Percentiles rank a stretch among this genome's conserved stretches.
Evolutionary conservation across 192 early-diverging fungal genomes (phyloP).

Genomic region (Podila clonocystis): DNA sequence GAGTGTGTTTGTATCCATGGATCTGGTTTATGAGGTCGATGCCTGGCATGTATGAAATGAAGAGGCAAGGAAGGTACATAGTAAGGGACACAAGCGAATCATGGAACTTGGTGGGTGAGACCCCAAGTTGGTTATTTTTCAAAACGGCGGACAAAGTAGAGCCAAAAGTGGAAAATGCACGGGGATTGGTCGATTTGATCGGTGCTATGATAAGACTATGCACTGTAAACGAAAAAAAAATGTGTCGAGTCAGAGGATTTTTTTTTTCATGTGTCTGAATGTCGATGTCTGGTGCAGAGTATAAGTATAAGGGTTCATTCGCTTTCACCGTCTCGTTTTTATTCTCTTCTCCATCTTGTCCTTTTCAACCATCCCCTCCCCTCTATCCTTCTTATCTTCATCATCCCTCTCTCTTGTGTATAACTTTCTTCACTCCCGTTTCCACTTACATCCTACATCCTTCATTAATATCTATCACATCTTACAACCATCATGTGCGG

Average conservation of each 20-base stretch:
- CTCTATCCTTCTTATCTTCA: not conserved
- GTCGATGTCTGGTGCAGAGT: not conserved
- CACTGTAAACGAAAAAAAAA: not conserved
- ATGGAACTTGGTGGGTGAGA: not conserved
- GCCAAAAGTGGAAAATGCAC: not conserved
- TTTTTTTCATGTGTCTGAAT: not conserved
- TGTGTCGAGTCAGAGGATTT: not conserved
- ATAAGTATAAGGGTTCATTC: not conserved
- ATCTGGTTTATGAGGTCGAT: not conserved
- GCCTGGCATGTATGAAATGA: not conserved
- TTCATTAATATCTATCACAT: conserved; percentile 5
- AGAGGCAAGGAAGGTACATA: not conserved
- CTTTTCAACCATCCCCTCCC: too few species aligned
- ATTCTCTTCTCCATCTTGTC: not conserved
- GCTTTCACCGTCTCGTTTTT: not conserved
- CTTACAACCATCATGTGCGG: conserved; percentile 88
- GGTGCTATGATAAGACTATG: conserved; percentile 1
- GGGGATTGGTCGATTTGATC: not conserved
- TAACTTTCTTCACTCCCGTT: not conserved
- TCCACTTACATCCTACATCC: not conserved
- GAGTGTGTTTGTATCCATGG: too few species aligned
- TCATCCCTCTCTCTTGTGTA: not conserved
- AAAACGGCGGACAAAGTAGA: not conserved
- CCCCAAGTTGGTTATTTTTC: not conserved
- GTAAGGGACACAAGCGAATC: not conserved